These are phyloP conservation scores for Saccharomycopsis malanga DNA, from an alignment of 805 yeast genomes.

Conservation along the genomic window DNA sequence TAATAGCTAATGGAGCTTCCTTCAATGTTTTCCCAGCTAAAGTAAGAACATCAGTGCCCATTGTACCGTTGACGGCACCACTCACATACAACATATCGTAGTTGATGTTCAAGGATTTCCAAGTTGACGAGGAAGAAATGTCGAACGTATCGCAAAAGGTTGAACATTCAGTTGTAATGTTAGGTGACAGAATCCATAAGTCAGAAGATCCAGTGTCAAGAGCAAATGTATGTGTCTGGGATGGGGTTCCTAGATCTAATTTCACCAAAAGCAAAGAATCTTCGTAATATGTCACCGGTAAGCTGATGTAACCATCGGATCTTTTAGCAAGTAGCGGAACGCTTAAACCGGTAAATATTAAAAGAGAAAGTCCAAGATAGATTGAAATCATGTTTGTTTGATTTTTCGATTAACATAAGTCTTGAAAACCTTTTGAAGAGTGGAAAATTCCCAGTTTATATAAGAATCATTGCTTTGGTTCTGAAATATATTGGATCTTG, in stretches of 20 bases:
- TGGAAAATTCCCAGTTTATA: too few species aligned
- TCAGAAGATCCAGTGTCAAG: slow-evolving; percentile 31
- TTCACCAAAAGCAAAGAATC: slow-evolving; percentile 1
- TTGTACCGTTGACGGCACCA: slow-evolving; percentile 10
- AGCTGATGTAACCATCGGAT: slow-evolving; percentile 2
- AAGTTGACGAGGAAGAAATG: slow-evolving; percentile 6
- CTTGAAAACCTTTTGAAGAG: too few species aligned
- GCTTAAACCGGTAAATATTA: too few species aligned
- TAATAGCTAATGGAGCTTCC: slow-evolving; percentile 8
- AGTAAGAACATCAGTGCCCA: slow-evolving; percentile 11
- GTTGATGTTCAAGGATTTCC: slow-evolving; percentile 3
- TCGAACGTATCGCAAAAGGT: slow-evolving; percentile 8
- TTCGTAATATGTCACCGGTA: slow-evolving; percentile 7
- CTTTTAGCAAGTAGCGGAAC: slow-evolving; percentile 1
- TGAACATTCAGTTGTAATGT: not conserved
- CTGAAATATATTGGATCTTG: too few species aligned
- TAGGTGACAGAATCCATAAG: slow-evolving; percentile 26
- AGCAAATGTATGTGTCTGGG: slow-evolving; percentile 23
- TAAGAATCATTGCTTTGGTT: too few species aligned
- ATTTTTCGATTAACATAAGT: too few species aligned
- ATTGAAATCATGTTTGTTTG: too few species aligned
- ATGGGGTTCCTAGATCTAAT: slow-evolving; percentile 17
- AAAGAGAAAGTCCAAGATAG: too few species aligned
- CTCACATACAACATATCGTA: slow-evolving; percentile 11
- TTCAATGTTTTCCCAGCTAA: slow-evolving; percentile 2